These are phyloP conservation scores for Lodderomyces theae DNA, from an alignment of 1,139 yeast genomes.

Conservation along the genomic window DNA sequence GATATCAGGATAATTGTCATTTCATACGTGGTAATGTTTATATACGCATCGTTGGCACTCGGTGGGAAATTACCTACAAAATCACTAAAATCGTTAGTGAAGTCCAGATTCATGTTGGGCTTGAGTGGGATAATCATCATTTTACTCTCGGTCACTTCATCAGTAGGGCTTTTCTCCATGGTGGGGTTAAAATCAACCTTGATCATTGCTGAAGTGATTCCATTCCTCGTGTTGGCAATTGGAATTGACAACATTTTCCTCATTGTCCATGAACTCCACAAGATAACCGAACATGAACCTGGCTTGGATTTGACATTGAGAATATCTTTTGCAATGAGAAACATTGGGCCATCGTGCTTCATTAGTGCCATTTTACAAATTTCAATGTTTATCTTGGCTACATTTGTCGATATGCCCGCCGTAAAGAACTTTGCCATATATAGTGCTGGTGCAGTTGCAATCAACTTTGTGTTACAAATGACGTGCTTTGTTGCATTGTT, in stretches of 20 bases:
- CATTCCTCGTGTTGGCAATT: conserved; percentile 88
- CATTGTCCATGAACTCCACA: conserved; percentile 73
- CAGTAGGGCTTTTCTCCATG: conserved; percentile 78
- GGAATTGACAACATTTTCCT: conserved; percentile 94
- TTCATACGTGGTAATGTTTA: conserved; percentile 85
- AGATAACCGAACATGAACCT: conserved; percentile 38
- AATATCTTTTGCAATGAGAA: conserved; percentile 60
- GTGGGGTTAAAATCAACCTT: conserved; percentile 81
- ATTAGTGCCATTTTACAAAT: conserved; percentile 76
- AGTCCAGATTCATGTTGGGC: conserved; percentile 74
- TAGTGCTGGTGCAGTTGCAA: conserved; percentile 80
- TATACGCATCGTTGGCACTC: conserved; percentile 81
- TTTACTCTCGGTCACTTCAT: conserved; percentile 69
- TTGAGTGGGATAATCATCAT: conserved; percentile 80
- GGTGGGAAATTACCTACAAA: conserved; percentile 52
- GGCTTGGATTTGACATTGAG: conserved; percentile 42
- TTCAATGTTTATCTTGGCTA: conserved; percentile 73
- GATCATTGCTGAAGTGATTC: conserved; percentile 94
- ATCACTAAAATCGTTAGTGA: conserved; percentile 36
- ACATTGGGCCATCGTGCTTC: conserved; percentile 84
- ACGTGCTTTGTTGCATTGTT: conserved; percentile 78
- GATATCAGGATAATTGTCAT: conserved; percentile 68
- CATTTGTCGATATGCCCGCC: conserved; percentile 90
- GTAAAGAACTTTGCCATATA: conserved; percentile 89
- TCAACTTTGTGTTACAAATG: conserved; percentile 75